These are phyloP conservation scores for Heterobasidion annosum DNA, from an alignment of 1,284 basidiomycete genomes.

Conservation along the genomic window DNA sequence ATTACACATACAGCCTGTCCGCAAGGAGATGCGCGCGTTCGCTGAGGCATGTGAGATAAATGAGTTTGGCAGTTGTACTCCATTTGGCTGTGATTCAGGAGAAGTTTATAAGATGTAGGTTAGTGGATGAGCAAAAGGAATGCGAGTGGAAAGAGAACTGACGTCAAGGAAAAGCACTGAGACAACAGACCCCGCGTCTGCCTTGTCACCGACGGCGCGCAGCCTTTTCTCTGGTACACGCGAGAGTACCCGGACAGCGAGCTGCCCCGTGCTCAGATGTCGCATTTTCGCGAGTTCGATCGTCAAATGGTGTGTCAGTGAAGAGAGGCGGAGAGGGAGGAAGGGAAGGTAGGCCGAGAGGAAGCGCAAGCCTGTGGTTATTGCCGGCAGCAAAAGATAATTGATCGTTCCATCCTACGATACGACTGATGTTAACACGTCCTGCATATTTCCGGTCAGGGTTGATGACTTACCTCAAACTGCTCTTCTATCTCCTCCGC, in stretches of 20 bases:
- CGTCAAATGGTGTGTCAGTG: constrained; percentile 44
- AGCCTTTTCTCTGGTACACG: constrained; percentile 27
- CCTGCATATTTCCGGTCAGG: neutral
- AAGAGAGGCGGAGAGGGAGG: constrained; percentile 63
- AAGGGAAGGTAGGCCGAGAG: constrained; percentile 70
- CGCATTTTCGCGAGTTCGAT: constrained; percentile 43
- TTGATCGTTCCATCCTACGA: constrained; percentile 78
- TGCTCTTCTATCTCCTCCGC: constrained; percentile 54
- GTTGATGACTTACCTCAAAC: constrained; percentile 50
- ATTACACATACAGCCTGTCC: constrained; percentile 82
- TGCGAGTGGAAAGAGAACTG: neutral
- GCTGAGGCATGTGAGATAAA: constrained; percentile 65
- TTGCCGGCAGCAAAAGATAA: constrained; percentile 63
- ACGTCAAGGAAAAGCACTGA: constrained; percentile 47
- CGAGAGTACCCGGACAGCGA: constrained; percentile 60
- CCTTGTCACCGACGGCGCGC: neutral
- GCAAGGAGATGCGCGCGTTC: constrained; percentile 54
- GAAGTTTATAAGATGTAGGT: neutral
- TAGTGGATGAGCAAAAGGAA: neutral
- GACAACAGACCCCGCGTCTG: constrained; percentile 55
- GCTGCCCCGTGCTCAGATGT: constrained; percentile 39
- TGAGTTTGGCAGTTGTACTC: constrained; percentile 58
- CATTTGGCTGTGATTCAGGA: constrained; percentile 35
- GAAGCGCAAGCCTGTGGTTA: constrained; percentile 68
- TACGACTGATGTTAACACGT: neutral